These are phyloP conservation scores for Crithidia mellificae DNA, from an alignment of 208 protist genomes.

Conservation along the genomic window DNA sequence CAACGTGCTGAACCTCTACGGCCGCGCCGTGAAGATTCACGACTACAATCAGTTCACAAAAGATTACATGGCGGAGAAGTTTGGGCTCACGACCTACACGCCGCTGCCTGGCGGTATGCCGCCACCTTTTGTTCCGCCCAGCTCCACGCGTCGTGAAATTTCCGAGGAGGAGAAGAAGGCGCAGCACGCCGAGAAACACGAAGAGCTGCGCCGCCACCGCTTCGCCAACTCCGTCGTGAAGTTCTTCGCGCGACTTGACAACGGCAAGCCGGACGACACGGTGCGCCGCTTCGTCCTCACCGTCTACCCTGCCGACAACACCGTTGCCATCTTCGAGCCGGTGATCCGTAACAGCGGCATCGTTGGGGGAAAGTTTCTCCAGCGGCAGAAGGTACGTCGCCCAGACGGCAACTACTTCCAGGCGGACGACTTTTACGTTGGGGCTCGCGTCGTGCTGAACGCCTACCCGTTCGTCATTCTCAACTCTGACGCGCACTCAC, in stretches of 20 bases:
- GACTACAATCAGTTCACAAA: conserved; percentile 95
- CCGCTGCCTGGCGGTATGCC: conserved; percentile 63
- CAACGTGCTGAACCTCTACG: conserved; percentile 87
- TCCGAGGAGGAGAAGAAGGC: conserved; percentile 88
- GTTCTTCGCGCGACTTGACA: conserved; percentile 90
- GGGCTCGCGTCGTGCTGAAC: conserved; percentile 80
- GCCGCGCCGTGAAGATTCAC: conserved; percentile 85
- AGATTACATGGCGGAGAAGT: conserved; percentile 78
- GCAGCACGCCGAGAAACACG: conserved; percentile 56
- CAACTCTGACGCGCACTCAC: conserved; percentile 85
- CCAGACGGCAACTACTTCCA: conserved; percentile 62
- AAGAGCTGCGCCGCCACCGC: conserved; percentile 84
- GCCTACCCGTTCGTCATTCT: conserved; percentile 80
- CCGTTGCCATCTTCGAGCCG: conserved; percentile 90
- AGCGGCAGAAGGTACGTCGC: conserved; percentile 78
- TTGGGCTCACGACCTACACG: conserved; percentile 63
- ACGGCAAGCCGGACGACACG: conserved; percentile 74
- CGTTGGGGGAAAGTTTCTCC: conserved; percentile 94
- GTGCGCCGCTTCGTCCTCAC: conserved; percentile 91
- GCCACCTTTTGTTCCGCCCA: conserved; percentile 66
- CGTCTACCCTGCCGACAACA: conserved; percentile 93
- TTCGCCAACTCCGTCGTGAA: conserved; percentile 87
- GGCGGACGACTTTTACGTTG: conserved; percentile 89
- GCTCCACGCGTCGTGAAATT: conserved; percentile 81
- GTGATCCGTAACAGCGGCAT: conserved; percentile 93